These are phyloP conservation scores for Trichophyton equinum DNA, from an alignment of 2,329 filamentous ascomycete genomes.

Conservation along the genomic window DNA sequence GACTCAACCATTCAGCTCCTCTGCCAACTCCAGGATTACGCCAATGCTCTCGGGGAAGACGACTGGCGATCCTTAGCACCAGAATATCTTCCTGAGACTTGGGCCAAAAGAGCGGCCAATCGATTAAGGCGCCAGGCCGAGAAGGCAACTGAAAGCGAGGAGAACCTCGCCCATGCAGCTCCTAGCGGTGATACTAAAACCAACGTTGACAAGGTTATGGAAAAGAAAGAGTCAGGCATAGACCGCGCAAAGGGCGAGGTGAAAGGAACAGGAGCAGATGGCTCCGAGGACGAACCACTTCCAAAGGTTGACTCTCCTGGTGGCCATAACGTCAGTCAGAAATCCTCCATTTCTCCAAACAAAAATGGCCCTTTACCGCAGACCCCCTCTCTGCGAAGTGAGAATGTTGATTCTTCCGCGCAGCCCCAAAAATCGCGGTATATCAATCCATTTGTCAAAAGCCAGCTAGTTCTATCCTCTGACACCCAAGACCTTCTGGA, in stretches of 20 bases:
- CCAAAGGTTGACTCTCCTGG: too few species aligned
- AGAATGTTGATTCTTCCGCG: too few species aligned
- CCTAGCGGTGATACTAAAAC: neutral
- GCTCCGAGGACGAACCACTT: too few species aligned
- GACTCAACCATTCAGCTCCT: conserved; percentile 12
- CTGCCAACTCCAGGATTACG: conserved; percentile 13
- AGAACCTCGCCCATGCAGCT: neutral
- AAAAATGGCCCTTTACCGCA: too few species aligned
- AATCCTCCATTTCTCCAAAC: too few species aligned
- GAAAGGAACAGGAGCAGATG: neutral
- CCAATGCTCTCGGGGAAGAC: conserved; percentile 3
- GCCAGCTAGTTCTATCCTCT: too few species aligned
- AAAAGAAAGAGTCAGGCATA: neutral
- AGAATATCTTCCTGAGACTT: conserved; percentile 13
- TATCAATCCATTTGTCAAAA: too few species aligned
- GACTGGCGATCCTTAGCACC: conserved; percentile 16
- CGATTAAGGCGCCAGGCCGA: neutral
- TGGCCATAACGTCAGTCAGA: too few species aligned
- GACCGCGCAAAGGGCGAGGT: neutral
- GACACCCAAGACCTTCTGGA: too few species aligned
- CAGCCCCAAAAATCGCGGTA: too few species aligned
- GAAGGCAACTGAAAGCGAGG: neutral
- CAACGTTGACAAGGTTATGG: neutral
- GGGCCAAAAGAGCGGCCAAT: conserved; percentile 6
- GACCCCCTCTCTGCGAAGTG: too few species aligned